phyloP scores from a whole-genome alignment of 1,284 basidiomycete species.

The Inonotus obliquus region DNA sequence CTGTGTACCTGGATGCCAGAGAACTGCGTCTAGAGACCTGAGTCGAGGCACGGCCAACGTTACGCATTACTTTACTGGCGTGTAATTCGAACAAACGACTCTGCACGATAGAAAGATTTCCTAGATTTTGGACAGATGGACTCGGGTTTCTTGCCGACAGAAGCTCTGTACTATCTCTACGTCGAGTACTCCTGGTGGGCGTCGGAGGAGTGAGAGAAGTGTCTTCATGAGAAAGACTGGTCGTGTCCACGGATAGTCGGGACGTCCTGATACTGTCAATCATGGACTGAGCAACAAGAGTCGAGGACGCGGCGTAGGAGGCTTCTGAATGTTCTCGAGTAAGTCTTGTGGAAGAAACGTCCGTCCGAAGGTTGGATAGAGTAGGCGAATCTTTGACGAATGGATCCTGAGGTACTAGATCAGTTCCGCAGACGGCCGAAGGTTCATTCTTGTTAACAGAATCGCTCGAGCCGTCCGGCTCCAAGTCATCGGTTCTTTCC shows the following conservation, averaged over 20 bases:
- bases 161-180: constrained; percentile 19
- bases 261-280: neutral
- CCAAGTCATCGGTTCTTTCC: constrained; percentile 28
- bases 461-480: neutral
- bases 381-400: neutral
- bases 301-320: neutral
- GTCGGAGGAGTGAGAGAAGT: constrained; percentile 1
- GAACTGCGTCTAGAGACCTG: constrained; percentile 10
- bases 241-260: neutral
- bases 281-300: neutral
- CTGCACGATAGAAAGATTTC: constrained; percentile 45
- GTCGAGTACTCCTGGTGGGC: constrained; percentile 24
- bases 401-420: neutral
- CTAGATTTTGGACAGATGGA: constrained; percentile 50
- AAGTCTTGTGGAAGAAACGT: neutral
- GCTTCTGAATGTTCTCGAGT: neutral
- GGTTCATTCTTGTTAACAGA: neutral
- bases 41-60: neutral
- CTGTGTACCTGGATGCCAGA: constrained; percentile 7
- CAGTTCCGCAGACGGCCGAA: neutral
- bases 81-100: constrained; percentile 39
- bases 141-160: constrained; percentile 31
- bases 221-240: neutral
- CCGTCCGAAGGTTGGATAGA: neutral
- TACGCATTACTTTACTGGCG: neutral